Evolutionary conservation across 805 yeast species (phyloP), one percentile per base, ranked within the genome.

Genomic region (Myxozyma melibiosi): DNA sequence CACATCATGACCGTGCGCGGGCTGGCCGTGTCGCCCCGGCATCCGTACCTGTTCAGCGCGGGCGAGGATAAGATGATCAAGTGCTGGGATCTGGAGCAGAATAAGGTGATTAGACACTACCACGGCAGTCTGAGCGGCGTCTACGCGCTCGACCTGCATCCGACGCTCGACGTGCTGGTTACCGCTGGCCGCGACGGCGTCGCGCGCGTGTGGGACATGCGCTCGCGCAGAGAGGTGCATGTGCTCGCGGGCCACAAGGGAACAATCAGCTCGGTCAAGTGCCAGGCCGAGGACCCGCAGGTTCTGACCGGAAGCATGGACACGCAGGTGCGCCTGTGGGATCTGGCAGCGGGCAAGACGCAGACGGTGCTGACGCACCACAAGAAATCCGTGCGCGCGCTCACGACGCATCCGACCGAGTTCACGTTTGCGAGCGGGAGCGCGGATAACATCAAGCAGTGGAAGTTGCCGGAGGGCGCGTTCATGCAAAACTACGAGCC

Each of bases 41-140:
- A 85, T 68, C 97, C 98, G 0, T 92, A 92, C 70, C 74, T 94
- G 76, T 94, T 91, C 70, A 83, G 92, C 13, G 91, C 94, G 24
- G 87, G 96, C 42, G 98, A 94, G 68, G 99, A 94, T 70, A 91
- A 91, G 70, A 79, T 90, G 25, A 89, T 90, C 8, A 83, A 89
- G 68, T 91, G 98, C 71, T 94, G 98, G 97, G 99, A 94, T 74
- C 77, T 94, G 64, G 98, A 92, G 70, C 81, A 84, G 67, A 89
- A 91, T 66, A 82, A 82, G 64, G 83, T 88, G 1, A 81, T 90
- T 3, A 76, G 97, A 54, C 90, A 90, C 66, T 94, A 89, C 71
- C 95, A 91, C 73, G 99, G 99, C 2, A 99, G 94, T 73, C 76
- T 89, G 25, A 88, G 96, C 30, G 95, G 96, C 3, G 88, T 94